Conservation (phyloP, 768 basidiomycete genomes). For the Kwoniella mangroviensis region DNA sequence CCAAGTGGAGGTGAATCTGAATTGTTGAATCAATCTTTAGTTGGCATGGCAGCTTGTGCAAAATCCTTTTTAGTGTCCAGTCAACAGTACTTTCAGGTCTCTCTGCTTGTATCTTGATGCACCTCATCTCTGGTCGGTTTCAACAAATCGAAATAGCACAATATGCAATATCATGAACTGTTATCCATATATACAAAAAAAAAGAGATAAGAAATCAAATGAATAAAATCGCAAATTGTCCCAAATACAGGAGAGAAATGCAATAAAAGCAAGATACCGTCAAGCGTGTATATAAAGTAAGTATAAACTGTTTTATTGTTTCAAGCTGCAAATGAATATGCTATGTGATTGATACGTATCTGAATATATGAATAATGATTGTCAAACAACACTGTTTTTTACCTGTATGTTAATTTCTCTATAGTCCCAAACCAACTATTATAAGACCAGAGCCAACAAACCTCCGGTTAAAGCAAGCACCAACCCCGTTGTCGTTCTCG, state of each 20-base stretch:
- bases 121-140: no score
- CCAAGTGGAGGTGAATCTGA: background rate
- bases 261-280: background rate
- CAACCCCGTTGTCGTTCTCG: background rate
- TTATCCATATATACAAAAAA: slow-evolving; percentile 5
- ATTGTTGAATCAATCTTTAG: no score
- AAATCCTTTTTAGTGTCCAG: no score
- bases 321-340: no score
- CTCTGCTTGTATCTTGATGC: no score
- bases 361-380: background rate
- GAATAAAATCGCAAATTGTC: background rate
- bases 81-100: no score
- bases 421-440: background rate
- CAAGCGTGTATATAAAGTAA: background rate
- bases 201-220: no score
- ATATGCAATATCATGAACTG: background rate
- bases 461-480: background rate
- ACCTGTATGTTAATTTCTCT: background rate
- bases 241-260: background rate
- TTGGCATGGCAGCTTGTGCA: no score
- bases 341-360: background rate
- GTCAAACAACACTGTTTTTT: background rate
- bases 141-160: no score
- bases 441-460: background rate
- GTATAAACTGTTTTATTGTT: no score